Base-by-base conservation (phyloP, 768 basidiomycete species). In the Mycena leptocephala region DNA sequence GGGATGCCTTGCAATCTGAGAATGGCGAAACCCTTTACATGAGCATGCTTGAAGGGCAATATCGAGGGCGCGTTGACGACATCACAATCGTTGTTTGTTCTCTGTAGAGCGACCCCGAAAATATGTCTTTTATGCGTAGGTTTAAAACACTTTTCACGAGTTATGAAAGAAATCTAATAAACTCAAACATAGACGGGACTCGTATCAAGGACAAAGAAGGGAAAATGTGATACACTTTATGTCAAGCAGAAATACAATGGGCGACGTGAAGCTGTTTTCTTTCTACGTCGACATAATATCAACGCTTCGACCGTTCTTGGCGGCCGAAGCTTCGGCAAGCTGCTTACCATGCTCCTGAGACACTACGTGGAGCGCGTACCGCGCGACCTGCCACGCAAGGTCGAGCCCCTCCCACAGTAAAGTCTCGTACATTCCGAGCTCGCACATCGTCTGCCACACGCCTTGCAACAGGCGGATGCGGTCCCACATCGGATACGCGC, bases 321-420 rank as follows among this genome's bases (percentile, higher is more conserved):
- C 62, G 26, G 35, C 37, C 24, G 24, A 24, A 30, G 26, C 28
- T 7, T 1, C 32, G 28, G 24, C 51, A 22, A 46, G 39, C 26
- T 7, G 24, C 28, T 43, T 43, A 0, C 18, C 41, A 16, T 63
- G 46, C 9, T 26, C n/a, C 28, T 24, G 26, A 26, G 37, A 35
- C 14, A 82, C 76, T 26, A 81, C 43, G 24, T 77, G 81, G 55
- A 91, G 80, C 26, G 90, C 87, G 6, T 51, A 72, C 71, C 90
- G 77, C 26, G 89, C 82, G 20, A 87, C 78, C 69, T 87, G 88
- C 90, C 89, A 91, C 24, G 88, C 87, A 30, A 90, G 82, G 63
- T 90, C 89, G 37, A 91, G 83, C 18, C 86, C 84, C 39, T 83
- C 83, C 89, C 90, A 90, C 4, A 90, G 85, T 51, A 84, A 79